Conservation (phyloP, 75 land plant genomes). For the Picea sitchensis region DNA sequence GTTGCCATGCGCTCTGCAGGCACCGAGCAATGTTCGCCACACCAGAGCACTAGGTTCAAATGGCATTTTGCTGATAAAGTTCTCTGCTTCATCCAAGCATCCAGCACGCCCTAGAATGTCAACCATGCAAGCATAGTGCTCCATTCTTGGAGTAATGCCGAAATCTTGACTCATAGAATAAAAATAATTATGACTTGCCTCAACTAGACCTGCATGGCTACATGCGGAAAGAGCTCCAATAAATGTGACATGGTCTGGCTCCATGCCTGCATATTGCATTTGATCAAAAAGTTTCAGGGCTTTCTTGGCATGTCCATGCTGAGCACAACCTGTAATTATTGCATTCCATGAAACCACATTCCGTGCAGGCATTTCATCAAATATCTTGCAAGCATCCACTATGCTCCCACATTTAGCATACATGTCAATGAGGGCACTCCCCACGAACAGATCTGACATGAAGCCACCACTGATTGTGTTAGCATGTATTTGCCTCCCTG, state of each 20-base stretch:
- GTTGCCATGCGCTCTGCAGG: constrained; percentile 15
- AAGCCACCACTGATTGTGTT: constrained; percentile 14
- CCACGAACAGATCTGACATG: constrained; percentile 16
- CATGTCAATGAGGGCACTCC: constrained; percentile 32
- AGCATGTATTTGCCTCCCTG: constrained; percentile 27
- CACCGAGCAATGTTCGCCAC: constrained; percentile 12
- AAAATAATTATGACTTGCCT: constrained; percentile 9
- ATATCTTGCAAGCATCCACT: constrained; percentile 25
- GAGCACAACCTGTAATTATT: constrained; percentile 26
- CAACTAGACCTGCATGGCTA: constrained; percentile 19
- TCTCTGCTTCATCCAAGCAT: constrained; percentile 9
- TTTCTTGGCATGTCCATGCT: constrained; percentile 19
- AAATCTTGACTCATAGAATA: constrained; percentile 14
- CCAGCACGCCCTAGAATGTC: constrained; percentile 24
- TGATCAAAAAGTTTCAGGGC: constrained; percentile 26
- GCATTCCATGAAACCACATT: constrained; percentile 37
- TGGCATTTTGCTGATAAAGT: constrained; percentile 15
- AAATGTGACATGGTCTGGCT: constrained; percentile 24
- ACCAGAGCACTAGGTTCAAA: constrained; percentile 8
- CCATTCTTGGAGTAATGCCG: constrained; percentile 12
- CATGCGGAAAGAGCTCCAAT: constrained; percentile 21
- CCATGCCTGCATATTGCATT: constrained; percentile 14
- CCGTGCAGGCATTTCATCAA: constrained; percentile 19
- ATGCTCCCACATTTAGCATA: constrained; percentile 49
- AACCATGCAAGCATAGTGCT: constrained; percentile 21